Base-by-base conservation (phyloP, 192 early-diverging fungal species). In the Spizellomyces sp. region DNA sequence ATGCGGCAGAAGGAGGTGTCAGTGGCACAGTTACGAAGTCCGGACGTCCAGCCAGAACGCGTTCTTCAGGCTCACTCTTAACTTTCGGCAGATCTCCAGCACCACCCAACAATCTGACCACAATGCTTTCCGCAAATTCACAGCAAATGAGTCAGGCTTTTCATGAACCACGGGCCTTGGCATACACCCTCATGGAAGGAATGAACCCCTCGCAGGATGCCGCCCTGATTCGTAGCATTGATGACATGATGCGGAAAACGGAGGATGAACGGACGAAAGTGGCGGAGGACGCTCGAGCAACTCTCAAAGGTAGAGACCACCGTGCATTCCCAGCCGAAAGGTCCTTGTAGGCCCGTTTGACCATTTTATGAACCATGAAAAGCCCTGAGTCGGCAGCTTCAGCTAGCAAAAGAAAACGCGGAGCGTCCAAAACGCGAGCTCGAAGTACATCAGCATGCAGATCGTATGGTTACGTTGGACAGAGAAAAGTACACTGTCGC, bases 271-370 rank as follows among this genome's bases (percentile, higher is more conserved):
- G 69, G 14, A 36, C 58, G 21, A 57, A 70, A 36, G 14, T 48
- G 17, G 69, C 62, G 8, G 69, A 70, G 27, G 66, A 68, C 48
- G 55, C 66, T 17, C 50, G 42, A n/a, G 66, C 27, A 10, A 68
- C 54, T 22, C 54, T 56, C 54, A 56, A 54, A 66, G 46, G 15
- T 46, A 54, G 5, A 5, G 47, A 21, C 48, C 8, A 41, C 60
- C 60, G 10, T 15, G 5, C 15, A 5, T 6, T 17, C 41, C 14
- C 15, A 22, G 14, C 15, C 5, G 0, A 5, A 62, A 17, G 41
- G 60, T 5, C 6, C 41, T 36, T 36, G 27, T 2, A 36, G 27
- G 27, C 27, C 27, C 27, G 27, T 36, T 36, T 36, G 27, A 36
- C 27, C 27, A 36, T 36, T 36, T 36, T 36, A 36, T 36, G 27